A percentile compares a stretch with the other conserved stretches of the same genome.
Conservation (phyloP, 805 yeast genomes). For the Kuraishia borneana region DNA sequence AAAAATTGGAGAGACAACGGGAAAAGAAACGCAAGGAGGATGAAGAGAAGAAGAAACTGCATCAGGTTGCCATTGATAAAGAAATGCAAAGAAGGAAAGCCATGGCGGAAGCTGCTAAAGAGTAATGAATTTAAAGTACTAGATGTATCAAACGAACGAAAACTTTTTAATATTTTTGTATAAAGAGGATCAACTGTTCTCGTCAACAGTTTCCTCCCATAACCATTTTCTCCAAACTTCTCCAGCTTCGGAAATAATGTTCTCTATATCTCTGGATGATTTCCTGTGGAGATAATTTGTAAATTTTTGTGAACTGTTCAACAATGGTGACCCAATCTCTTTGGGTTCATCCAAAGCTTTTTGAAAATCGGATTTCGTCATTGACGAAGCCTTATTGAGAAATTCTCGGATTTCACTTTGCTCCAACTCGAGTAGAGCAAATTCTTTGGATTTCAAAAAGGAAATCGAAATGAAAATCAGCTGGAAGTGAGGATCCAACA, state of each 20-base stretch:
- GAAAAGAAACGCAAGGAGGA: slow-evolving; percentile 9
- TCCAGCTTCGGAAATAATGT: slow-evolving; percentile 67
- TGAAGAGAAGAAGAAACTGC: slow-evolving; percentile 9
- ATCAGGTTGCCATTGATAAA: slow-evolving; percentile 16
- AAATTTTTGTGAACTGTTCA: neutral
- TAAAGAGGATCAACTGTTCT: no score
- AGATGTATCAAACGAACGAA: no score
- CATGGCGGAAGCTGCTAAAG: slow-evolving; percentile 6
- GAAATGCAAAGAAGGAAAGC: slow-evolving; percentile 16
- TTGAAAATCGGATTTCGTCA: slow-evolving; percentile 5
- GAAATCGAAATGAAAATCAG: slow-evolving; percentile 69
- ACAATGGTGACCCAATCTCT: neutral
- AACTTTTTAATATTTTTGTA: no score
- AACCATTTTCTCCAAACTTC: slow-evolving; percentile 83
- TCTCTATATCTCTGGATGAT: slow-evolving; percentile 46
- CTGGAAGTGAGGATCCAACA: slow-evolving; percentile 66
- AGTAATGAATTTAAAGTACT: slow-evolving; percentile 1
- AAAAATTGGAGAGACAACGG: slow-evolving; percentile 6
- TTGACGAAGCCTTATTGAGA: slow-evolving; percentile 45
- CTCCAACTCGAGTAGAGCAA: slow-evolving; percentile 73
- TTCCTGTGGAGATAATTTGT: neutral
- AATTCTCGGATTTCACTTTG: slow-evolving; percentile 81
- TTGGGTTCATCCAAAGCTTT: neutral
- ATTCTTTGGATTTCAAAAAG: slow-evolving; percentile 68
- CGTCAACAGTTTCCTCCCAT: slow-evolving; percentile 46